These are phyloP conservation scores for Cerrena zonata DNA, from an alignment of 1,284 basidiomycete genomes.

Conservation along the genomic window DNA sequence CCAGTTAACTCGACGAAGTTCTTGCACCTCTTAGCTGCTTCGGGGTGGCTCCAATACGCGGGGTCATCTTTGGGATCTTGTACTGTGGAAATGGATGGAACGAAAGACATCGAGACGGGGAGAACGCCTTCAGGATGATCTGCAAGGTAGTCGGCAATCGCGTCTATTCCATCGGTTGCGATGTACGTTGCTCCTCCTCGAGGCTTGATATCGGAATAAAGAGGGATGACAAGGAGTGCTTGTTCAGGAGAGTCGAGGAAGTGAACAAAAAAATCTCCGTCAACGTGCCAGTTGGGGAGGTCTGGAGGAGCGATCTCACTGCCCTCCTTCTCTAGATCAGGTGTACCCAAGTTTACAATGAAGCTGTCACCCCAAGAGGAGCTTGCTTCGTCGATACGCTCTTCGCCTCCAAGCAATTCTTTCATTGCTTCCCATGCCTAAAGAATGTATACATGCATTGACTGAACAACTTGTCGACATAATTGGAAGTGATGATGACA, in stretches of 20 bases:
- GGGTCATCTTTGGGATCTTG: conserved; percentile 35
- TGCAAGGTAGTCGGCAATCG: conserved; percentile 49
- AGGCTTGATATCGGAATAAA: conserved; percentile 48
- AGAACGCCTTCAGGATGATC: conserved; percentile 51
- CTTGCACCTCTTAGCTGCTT: conserved; percentile 37
- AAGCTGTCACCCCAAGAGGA: conserved; percentile 54
- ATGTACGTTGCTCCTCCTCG: conserved; percentile 54
- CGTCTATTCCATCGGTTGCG: conserved; percentile 46
- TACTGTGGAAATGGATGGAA: conserved; percentile 37
- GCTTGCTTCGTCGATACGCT: conserved; percentile 44
- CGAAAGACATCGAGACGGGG: conserved; percentile 40
- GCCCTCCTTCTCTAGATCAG: conserved; percentile 33
- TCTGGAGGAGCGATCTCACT: conserved; percentile 34
- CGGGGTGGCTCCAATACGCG: conserved; percentile 39
- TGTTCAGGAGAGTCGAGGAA: conserved; percentile 61
- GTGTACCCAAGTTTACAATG: conserved; percentile 52
- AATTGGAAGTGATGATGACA: conserved; percentile 1
- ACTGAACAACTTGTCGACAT: background rate
- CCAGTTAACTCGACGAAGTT: conserved; percentile 54
- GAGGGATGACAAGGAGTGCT: conserved; percentile 52
- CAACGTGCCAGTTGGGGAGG: conserved; percentile 59
- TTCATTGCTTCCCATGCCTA: conserved; percentile 55
- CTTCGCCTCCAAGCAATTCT: conserved; percentile 49
- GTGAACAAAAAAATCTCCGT: conserved; percentile 62
- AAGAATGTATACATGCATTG: background rate